phyloP scores from a whole-genome alignment of 768 basidiomycete species.

The Glaciozyma antarctica region DNA sequence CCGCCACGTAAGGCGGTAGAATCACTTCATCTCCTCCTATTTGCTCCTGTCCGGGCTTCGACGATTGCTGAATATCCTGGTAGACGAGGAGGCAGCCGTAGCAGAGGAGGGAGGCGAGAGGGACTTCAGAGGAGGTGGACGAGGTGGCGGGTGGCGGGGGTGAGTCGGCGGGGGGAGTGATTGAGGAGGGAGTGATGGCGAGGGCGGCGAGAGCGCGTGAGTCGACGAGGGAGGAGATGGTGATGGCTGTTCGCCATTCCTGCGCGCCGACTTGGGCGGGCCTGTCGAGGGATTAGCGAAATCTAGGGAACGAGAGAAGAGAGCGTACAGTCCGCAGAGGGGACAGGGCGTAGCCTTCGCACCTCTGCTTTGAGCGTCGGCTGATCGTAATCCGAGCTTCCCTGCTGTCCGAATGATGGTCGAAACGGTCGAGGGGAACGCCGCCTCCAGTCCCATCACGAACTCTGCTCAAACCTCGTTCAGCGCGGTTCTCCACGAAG shows the following conservation, averaged over 20 bases:
- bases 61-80: constrained; percentile 1
- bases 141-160: too few relatives aligned
- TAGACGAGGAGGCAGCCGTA: constrained; percentile 26
- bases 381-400: constrained; percentile 29
- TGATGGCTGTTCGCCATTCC: constrained; percentile 23
- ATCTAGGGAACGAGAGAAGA: background rate
- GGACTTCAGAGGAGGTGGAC: background rate
- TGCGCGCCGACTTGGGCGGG: constrained; percentile 15
- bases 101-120: constrained; percentile 15
- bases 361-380: background rate
- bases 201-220: background rate
- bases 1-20: constrained; percentile 12
- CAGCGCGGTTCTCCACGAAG: too few relatives aligned
- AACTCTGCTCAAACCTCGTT: constrained; percentile 10
- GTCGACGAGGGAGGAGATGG: constrained; percentile 13
- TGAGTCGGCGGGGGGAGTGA: too few relatives aligned
- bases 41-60: background rate
- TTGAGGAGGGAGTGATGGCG: background rate
- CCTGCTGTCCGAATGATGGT: constrained; percentile 33
- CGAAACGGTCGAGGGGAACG: constrained; percentile 34
- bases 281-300: background rate
- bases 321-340: constrained; percentile 18
- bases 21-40: background rate
- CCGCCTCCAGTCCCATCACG: constrained; percentile 23
- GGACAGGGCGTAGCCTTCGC: constrained; percentile 1